A percentile compares a stretch with the other conserved stretches of the same genome.
phyloP scores from a whole-genome alignment of 495 filamentous ascomycete genomes.

The Saxispiralis lemnorum region DNA sequence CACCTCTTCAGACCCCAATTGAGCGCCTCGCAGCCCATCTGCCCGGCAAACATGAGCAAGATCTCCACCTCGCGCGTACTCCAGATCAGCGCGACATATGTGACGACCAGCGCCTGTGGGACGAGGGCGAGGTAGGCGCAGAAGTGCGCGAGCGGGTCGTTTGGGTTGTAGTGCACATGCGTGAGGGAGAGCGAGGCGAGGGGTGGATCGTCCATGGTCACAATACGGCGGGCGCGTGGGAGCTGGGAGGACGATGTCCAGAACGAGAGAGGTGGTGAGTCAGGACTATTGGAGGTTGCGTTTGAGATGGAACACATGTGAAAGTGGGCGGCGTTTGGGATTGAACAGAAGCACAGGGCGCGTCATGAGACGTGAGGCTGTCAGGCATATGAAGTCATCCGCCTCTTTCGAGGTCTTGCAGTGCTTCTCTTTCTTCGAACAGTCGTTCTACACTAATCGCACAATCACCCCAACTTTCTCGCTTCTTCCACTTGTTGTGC shows the following conservation, averaged over 20 bases:
- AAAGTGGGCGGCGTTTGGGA: neutral
- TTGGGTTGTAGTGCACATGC: conserved; percentile 89
- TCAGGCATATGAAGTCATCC: no score
- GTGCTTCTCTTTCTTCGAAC: no score
- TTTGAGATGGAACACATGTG: neutral
- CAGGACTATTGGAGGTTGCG: neutral
- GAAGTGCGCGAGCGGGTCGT: conserved; percentile 65
- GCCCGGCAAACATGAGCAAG: conserved; percentile 74
- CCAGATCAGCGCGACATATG: conserved; percentile 79
- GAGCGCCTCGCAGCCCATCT: conserved; percentile 81
- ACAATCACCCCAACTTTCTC: no score
- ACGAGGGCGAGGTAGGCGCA: conserved; percentile 88
- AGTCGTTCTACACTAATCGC: no score
- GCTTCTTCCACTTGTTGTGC: no score
- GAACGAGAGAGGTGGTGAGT: neutral
- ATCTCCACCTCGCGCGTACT: conserved; percentile 82
- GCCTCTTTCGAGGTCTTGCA: no score
- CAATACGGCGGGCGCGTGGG: neutral
- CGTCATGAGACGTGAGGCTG: no score
- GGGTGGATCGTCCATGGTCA: conserved; percentile 36
- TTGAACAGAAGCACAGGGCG: no score
- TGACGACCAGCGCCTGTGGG: conserved; percentile 75
- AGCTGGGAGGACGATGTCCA: neutral
- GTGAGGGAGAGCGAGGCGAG: conserved; percentile 83
- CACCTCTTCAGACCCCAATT: conserved; percentile 80